Conservation (phyloP, 2,329 filamentous ascomycete genomes). For the Mollisiaceae sp. region DNA sequence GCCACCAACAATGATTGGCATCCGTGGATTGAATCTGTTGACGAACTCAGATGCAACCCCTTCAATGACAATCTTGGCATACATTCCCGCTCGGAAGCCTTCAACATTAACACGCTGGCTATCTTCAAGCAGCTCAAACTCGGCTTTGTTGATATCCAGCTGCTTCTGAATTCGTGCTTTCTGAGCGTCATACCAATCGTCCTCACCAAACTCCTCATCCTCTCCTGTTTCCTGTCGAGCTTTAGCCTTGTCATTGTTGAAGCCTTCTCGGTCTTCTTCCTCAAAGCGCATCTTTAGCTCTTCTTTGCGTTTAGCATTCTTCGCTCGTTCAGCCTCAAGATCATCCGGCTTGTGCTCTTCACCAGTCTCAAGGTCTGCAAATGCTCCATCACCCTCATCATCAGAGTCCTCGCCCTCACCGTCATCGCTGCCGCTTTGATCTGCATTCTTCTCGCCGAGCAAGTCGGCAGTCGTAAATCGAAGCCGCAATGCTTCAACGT, state of each 20-base stretch:
- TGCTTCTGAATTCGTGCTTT: slow-evolving; percentile 96
- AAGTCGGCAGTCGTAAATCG: slow-evolving; percentile 77
- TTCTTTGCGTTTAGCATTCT: slow-evolving; percentile 90
- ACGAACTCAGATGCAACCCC: slow-evolving; percentile 91
- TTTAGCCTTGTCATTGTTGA: slow-evolving; percentile 85
- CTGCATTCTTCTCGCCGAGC: slow-evolving; percentile 61
- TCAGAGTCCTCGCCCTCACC: slow-evolving; percentile 57
- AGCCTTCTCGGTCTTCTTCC: slow-evolving; percentile 96
- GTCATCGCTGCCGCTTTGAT: slow-evolving; percentile 49
- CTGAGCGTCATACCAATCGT: slow-evolving; percentile 98
- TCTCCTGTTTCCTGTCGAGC: slow-evolving; percentile 72
- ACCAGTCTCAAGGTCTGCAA: slow-evolving; percentile 84
- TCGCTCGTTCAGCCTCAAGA: slow-evolving; percentile 87
- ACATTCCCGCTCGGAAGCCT: slow-evolving; percentile 89
- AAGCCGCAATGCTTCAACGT: slow-evolving; percentile 73
- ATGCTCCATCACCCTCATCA: slow-evolving; percentile 78
- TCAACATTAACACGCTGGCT: slow-evolving; percentile 82
- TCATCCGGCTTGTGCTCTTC: slow-evolving; percentile 59
- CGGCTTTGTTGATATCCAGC: slow-evolving; percentile 92
- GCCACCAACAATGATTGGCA: slow-evolving; percentile 89
- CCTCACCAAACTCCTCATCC: slow-evolving; percentile 87
- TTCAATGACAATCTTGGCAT: slow-evolving; percentile 88
- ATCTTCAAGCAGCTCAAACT: slow-evolving; percentile 88
- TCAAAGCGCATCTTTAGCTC: slow-evolving; percentile 94
- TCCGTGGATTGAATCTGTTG: slow-evolving; percentile 77